phyloP scores from a whole-genome alignment of 2,329 filamentous ascomycete species.

The Plenodomus lindquistii region DNA sequence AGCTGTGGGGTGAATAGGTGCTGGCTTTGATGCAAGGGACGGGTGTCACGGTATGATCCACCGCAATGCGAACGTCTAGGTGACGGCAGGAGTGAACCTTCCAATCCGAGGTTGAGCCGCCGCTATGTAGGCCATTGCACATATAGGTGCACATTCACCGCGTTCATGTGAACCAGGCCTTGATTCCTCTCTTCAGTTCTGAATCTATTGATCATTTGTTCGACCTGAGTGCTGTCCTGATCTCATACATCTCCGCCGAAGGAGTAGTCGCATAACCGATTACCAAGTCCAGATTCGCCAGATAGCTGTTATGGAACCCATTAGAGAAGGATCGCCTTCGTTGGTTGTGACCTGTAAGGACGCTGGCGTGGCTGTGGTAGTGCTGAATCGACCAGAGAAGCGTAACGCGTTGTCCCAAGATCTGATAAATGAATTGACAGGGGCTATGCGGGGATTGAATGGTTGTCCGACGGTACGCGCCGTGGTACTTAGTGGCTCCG shows the following conservation, averaged over 20 bases:
- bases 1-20: not conserved
- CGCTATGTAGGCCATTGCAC: not conserved
- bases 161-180: not conserved
- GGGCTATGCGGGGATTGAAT: conserved; percentile 19
- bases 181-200: not conserved
- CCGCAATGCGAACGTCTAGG: not conserved
- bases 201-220: not conserved
- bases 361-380: conserved; percentile 53
- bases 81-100: not conserved
- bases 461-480: conserved; percentile 21
- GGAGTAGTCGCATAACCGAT: not conserved
- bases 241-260: not conserved
- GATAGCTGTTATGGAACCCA: conserved; percentile 3
- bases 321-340: conserved; percentile 7
- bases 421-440: conserved; percentile 50
- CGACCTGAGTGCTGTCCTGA: not conserved
- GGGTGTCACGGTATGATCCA: not conserved
- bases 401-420: conserved; percentile 61
- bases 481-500: conserved; percentile 75
- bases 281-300: not conserved
- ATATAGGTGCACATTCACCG: not conserved
- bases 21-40: not conserved
- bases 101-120: too few relatives aligned
- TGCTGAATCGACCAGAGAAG: conserved; percentile 60
- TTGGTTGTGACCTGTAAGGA: conserved; percentile 19